These are phyloP conservation scores for Mycena alexandri DNA, from an alignment of 768 basidiomycete species.

Conservation along the genomic window DNA sequence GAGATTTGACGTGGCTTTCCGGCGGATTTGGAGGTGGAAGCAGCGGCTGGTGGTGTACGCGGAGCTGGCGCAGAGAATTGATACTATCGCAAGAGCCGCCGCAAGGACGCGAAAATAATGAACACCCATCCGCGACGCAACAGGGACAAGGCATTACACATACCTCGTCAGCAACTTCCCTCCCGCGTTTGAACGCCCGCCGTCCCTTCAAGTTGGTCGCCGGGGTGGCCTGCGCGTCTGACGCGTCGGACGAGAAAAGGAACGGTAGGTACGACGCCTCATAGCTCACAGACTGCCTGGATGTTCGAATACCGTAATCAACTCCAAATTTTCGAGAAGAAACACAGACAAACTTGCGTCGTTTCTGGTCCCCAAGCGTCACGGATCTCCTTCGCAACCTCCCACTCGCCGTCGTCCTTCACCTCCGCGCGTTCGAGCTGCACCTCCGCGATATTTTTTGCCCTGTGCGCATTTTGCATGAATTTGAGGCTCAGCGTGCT, in stretches of 20 bases:
- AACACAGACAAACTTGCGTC: no score
- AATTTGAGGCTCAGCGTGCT: constrained; percentile 76
- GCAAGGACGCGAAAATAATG: no score
- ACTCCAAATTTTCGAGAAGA: no score
- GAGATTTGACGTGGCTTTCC: constrained; percentile 20
- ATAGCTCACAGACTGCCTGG: constrained; percentile 52
- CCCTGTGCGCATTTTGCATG: constrained; percentile 78
- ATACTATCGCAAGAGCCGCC: no score
- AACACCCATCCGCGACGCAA: no score
- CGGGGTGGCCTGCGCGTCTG: no score
- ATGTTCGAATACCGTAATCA: no score
- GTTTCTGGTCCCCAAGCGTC: constrained; percentile 62
- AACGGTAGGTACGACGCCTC: constrained; percentile 79
- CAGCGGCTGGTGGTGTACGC: neutral
- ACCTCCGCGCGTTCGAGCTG: constrained; percentile 63
- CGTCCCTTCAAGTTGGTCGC: constrained; percentile 67
- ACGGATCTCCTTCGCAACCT: constrained; percentile 64
- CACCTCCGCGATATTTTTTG: constrained; percentile 63
- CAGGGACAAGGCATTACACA: no score
- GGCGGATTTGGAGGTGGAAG: constrained; percentile 13
- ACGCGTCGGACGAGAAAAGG: constrained; percentile 60
- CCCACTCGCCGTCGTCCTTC: constrained; percentile 76
- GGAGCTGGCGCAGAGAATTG: no score
- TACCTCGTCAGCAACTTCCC: constrained; percentile 54
- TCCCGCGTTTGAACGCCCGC: constrained; percentile 65